Percentiles rank a stretch among this genome's conserved stretches.
Evolutionary conservation across 306 rosid genomes (phyloP).

Genomic region (Nissolia schottii): DNA sequence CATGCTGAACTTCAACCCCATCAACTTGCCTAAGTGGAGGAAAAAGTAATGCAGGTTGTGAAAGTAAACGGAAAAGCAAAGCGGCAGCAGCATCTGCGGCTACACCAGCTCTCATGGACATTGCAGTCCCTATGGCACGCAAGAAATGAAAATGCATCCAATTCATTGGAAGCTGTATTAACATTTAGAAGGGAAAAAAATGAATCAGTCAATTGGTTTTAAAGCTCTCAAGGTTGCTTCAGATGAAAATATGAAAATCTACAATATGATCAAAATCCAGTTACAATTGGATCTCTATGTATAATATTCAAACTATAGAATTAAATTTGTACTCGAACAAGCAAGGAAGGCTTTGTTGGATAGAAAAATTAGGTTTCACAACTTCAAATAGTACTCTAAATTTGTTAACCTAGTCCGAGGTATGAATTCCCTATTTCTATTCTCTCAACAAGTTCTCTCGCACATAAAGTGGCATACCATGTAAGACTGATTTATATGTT

Average conservation of each 20-base stretch:
- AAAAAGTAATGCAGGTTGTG: slow-evolving; percentile 88
- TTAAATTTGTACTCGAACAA: neutral
- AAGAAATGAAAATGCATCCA: slow-evolving; percentile 94
- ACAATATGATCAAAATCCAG: neutral
- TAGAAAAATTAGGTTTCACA: neutral
- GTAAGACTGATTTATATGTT: too few species aligned
- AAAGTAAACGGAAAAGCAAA: slow-evolving; percentile 81
- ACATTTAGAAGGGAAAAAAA: neutral
- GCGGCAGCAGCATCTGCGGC: slow-evolving; percentile 96
- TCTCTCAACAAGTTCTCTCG: neutral
- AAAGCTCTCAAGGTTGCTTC: neutral
- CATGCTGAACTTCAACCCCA: slow-evolving; percentile 69
- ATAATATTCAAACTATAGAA: neutral
- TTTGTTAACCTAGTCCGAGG: neutral
- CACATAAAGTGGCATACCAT: too few species aligned
- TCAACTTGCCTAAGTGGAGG: slow-evolving; percentile 83
- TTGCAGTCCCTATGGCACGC: slow-evolving; percentile 91
- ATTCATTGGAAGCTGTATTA: slow-evolving; percentile 76
- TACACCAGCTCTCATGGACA: slow-evolving; percentile 87
- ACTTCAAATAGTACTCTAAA: neutral
- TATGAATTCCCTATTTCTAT: neutral
- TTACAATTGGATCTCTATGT: neutral
- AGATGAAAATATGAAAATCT: neutral
- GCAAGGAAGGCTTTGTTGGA: neutral
- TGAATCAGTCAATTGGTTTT: neutral